Evolutionary conservation across 129 eudicot genomes (phyloP).

Genomic region (Oenanthe sinensis): DNA sequence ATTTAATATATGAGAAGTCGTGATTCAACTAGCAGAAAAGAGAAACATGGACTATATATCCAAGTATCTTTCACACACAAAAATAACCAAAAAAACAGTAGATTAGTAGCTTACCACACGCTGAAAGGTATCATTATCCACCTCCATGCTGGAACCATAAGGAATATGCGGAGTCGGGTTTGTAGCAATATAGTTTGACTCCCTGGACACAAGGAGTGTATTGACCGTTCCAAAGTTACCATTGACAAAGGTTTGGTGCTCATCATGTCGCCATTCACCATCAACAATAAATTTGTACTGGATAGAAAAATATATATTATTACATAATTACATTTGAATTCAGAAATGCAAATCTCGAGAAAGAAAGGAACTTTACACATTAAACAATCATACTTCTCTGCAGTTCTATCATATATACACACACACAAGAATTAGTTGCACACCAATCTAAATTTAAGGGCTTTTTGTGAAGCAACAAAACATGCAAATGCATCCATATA

Average conservation of each 20-base stretch:
- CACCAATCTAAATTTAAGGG: neutral
- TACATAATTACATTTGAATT: neutral
- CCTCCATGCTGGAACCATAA: slow-evolving; percentile 80
- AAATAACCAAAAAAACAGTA: neutral
- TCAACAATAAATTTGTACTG: slow-evolving; percentile 91
- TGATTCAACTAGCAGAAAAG: neutral
- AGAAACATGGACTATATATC: neutral
- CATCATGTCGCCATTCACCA: slow-evolving; percentile 95
- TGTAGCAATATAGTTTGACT: slow-evolving; percentile 43
- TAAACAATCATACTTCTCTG: slow-evolving; percentile 1
- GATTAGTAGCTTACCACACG: slow-evolving; percentile 47
- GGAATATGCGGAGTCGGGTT: slow-evolving; percentile 40
- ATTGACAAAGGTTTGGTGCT: slow-evolving; percentile 61
- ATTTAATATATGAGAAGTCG: neutral
- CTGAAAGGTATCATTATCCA: slow-evolving; percentile 69
- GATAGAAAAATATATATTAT: slow-evolving; percentile 11
- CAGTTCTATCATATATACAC: neutral
- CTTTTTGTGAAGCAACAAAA: neutral
- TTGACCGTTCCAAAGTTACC: slow-evolving; percentile 66
- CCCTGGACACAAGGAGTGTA: slow-evolving; percentile 60
- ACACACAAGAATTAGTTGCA: neutral
- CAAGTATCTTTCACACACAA: neutral
- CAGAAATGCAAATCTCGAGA: neutral
- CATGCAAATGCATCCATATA: neutral
- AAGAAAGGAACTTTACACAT: neutral